Evolutionary conservation across 352 stramenopile genomes (phyloP).

Genomic region (Phytophthora vignae): DNA sequence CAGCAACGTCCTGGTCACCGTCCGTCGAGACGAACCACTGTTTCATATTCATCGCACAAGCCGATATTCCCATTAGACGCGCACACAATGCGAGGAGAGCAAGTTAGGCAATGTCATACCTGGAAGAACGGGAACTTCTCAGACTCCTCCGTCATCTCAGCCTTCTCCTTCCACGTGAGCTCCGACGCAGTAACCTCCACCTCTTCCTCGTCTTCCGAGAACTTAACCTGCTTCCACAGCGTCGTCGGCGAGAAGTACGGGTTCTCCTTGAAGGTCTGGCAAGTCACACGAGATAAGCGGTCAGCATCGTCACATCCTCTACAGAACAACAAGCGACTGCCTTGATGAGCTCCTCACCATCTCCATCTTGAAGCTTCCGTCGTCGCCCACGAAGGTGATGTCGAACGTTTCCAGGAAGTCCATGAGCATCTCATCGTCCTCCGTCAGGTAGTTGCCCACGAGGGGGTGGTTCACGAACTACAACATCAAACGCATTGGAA

Average conservation of each 20-base stretch:
- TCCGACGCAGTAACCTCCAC: slow-evolving; percentile 57
- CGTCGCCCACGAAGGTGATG: slow-evolving; percentile 68
- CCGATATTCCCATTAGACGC: background rate
- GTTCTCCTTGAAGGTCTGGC: slow-evolving; percentile 75
- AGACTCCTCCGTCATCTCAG: slow-evolving; percentile 58
- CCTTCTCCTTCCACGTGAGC: slow-evolving; percentile 70
- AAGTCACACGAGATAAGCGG: slow-evolving; percentile 4
- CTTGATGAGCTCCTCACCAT: slow-evolving; percentile 41
- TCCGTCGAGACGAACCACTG: slow-evolving; percentile 72
- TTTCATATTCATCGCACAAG: background rate
- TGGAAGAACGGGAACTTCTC: slow-evolving; percentile 64
- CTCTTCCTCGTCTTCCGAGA: slow-evolving; percentile 75
- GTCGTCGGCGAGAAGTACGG: slow-evolving; percentile 57
- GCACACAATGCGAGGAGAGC: background rate
- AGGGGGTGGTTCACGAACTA: slow-evolving; percentile 79
- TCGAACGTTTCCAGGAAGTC: slow-evolving; percentile 64
- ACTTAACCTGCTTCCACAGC: slow-evolving; percentile 80
- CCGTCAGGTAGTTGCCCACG: slow-evolving; percentile 51
- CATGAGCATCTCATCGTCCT: slow-evolving; percentile 65
- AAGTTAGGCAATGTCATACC: slow-evolving; percentile 26
- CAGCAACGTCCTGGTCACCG: slow-evolving; percentile 62
- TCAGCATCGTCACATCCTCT: background rate
- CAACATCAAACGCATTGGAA: background rate
- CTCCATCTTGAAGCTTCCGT: slow-evolving; percentile 79
- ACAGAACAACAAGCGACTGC: background rate